Base-by-base conservation (phyloP, 352 stramenopile species). In the Phytopythium ostracodes region DNA sequence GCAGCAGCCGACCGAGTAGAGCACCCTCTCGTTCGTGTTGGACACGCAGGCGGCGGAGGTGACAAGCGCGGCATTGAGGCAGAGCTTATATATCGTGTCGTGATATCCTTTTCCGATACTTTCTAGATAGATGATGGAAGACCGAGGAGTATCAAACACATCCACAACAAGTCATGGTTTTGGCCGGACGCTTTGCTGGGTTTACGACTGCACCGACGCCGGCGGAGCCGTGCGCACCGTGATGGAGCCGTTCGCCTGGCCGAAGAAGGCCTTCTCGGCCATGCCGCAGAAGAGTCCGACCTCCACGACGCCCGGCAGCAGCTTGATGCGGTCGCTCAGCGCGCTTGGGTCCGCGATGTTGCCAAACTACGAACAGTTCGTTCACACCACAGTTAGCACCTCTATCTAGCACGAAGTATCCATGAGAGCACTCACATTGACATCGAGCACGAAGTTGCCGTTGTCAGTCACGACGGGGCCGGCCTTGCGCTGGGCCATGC, bases 391-490 rank as follows among this genome's bases (percentile, higher is more conserved):
- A 6, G 46, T 35, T 25, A 51, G 44, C 38, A 43, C 0, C 6
- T 36, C 33, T 15, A 51, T 31, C 43, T 22, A 36, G 0, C 20
- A 14, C 12, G n/a, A 51, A 8, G 15, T 7, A 53, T 24, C 22
- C 15, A 22, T 27, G 0, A 11, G 24, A 6, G 27, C 6, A 70
- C 60, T 31, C 65, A 81, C 73, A 54, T 93, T 81, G 22, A 91
- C 83, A 60, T 97, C 89, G n/a, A 97, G 70, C 38, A 97, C 84
- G 55, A 97, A 95, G 72, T 96, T 96, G 65, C 89, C 87, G 62
- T 98, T 98, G 88, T 99, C 97, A 12, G 97, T 99, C 27, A 99
- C 89, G 46, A 98, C 96, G 33, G 98, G 97, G 42, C 98, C 95
- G 65, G 88, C 89, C 74, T 97, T 99, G 81, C 67, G 79, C 73